Evolutionary conservation across 192 early-diverging fungal genomes (phyloP), one percentile per base, ranked within the genome.

Genomic region (Coemansia sp.): DNA sequence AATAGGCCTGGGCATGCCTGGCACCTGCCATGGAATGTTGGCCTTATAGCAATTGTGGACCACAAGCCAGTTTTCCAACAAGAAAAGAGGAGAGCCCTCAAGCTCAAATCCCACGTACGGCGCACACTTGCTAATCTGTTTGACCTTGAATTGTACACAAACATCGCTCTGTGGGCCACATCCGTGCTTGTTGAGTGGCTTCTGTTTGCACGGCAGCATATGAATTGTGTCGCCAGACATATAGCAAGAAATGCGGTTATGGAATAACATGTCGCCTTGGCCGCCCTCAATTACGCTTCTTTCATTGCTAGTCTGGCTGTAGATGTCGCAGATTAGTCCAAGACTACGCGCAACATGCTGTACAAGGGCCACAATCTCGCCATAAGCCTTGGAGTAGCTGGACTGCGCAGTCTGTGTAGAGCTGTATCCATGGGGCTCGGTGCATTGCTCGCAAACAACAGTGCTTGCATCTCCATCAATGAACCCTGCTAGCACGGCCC

Each of bases 1-100:
- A 64, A 99, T 92, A 5, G 98, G 92, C 40, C 88, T 90, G n/a
- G 98, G 96, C 86, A 99, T 88, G 44, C 96, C 96, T 53, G 95
- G 94, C 16, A 99, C 96, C 73, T 97, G 95, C 98, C 98, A 99
- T 41, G 98, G 96, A 69, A 97, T 96, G 77, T 99, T 99, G 38
- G 98, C 96, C 85, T 99, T 99, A 92, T 94, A 97, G 76, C 87
- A 90, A 65, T 79, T 85, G 70, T 76, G 62, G 5, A 74, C 71
- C 45, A 78, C 71, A 49, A 69, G 53, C 49, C 71, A 48, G 72
- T 72, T 73, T n/a, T 51, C 68, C 44, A 79, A 68, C 39, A 74
- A 37, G 61, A 74, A 79, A 22, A 73, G 67, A 40, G 71, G 65
- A 13, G 72, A 66, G 13, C 62, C 69, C 25, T 57, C 68, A 5